Evolutionary conservation across 768 basidiomycete species (phyloP).

Genomic region (Naganishia friedmannii): DNA sequence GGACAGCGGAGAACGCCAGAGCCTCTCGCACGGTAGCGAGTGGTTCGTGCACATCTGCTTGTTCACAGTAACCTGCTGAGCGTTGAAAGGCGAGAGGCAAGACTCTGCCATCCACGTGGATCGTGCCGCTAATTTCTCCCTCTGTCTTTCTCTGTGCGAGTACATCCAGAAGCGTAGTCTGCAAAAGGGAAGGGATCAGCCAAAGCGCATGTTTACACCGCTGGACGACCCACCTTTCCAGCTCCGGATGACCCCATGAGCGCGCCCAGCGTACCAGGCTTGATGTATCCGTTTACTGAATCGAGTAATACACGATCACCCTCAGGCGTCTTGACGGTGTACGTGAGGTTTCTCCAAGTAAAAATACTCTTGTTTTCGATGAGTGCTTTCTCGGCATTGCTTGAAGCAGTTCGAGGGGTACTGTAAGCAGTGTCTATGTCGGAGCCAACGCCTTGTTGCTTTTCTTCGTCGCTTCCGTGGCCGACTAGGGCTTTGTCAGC

Average conservation of each 20-base stretch:
- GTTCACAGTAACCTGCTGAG: constrained; percentile 52
- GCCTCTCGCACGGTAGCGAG: constrained; percentile 60
- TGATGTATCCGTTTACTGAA: constrained; percentile 73
- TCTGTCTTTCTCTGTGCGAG: constrained; percentile 37
- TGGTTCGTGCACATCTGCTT: constrained; percentile 60
- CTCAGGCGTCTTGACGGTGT: constrained; percentile 39
- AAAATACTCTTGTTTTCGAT: constrained; percentile 43
- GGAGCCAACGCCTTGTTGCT: constrained; percentile 36
- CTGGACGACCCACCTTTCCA: constrained; percentile 34
- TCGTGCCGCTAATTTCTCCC: constrained; percentile 51
- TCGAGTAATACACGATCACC: constrained; percentile 58
- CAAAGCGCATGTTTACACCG: neutral
- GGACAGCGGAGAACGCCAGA: constrained; percentile 52
- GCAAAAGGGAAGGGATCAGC: too few relatives aligned
- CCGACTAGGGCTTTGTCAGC: neutral
- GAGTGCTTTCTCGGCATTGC: constrained; percentile 28
- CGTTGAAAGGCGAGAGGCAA: constrained; percentile 54
- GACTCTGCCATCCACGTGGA: constrained; percentile 53
- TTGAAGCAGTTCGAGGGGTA: too few relatives aligned
- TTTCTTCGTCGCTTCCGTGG: constrained; percentile 5
- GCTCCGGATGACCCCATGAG: constrained; percentile 65
- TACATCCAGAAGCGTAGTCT: constrained; percentile 45
- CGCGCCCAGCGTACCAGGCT: constrained; percentile 76
- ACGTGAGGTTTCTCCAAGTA: constrained; percentile 51
- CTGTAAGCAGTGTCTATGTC: constrained; percentile 24